Evolutionary conservation across 108 stramenopile species (phyloP), one percentile per base, ranked within the genome.

Genomic region (Asterionellopsis glacialis): DNA sequence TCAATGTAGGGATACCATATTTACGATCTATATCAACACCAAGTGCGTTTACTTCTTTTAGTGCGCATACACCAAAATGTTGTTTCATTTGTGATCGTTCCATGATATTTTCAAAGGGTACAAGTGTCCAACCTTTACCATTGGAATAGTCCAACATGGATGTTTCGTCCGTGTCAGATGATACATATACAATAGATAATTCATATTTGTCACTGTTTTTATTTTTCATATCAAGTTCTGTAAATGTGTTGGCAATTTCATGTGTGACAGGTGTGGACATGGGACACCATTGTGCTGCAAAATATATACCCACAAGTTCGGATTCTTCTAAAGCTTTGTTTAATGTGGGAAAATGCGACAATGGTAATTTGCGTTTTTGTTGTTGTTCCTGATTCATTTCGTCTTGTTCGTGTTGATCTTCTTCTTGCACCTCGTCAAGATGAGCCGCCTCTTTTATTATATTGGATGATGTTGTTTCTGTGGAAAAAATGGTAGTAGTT

Each of bases 271-370:
- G 64, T 16, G 81, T 78, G 12, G 67, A 64, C 76, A 75, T 74
- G 42, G 81, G 81, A 67, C 87, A 88, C 87, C 87, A 88, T 4
- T 63, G 41, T 22, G 87, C 87, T 24, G 81, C 87, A 58, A 82
- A 88, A 54, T 88, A 88, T 6, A 88, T 57, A 27, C 61, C 65
- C 51, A 84, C 81, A 26, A 88, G 48, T 39, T 80, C 67, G 42
- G 76, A 80, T 52, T 88, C 41, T 53, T 68, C 16, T 24, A 88
- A 67, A 0, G 87, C 81, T 51, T 70, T 73, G 56, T 69, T 50
- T 7, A 88, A 63, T 11, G 82, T 76, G 10, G 68, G 53, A 58
- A 70, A 87, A 47, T 71, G 54, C 19, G 67, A 43, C 12, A 87
- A 73, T 10, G 85, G 84, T 33, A 33, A 33, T 33, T 33, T 33